Percentiles rank a stretch among this genome's conserved stretches.
These are phyloP conservation scores for Torulaspora quercuum DNA, from an alignment of 805 yeast genomes.

Conservation along the genomic window DNA sequence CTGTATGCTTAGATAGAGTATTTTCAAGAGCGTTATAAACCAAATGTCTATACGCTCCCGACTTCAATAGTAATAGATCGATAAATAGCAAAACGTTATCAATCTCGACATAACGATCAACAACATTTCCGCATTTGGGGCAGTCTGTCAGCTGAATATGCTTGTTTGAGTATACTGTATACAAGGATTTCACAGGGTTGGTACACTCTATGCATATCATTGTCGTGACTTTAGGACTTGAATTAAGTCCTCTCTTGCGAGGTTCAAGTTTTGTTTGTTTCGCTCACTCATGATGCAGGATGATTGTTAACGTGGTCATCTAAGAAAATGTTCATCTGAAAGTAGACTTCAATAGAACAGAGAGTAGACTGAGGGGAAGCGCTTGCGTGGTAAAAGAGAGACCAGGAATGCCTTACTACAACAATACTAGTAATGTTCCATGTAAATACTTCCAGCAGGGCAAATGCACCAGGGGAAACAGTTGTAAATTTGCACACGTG, in stretches of 20 bases:
- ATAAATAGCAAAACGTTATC: slow-evolving; percentile 81
- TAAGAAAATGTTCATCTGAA: no score
- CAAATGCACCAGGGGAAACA: slow-evolving; percentile 42
- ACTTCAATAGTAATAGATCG: slow-evolving; percentile 77
- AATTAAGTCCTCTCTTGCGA: no score
- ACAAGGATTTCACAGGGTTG: slow-evolving; percentile 60
- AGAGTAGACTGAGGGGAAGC: no score
- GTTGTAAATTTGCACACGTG: slow-evolving; percentile 45
- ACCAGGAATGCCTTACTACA: slow-evolving; percentile 6
- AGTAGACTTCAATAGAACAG: no score
- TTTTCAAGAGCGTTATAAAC: slow-evolving; percentile 61
- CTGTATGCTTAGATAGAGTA: slow-evolving; percentile 19
- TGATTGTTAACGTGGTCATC: no score
- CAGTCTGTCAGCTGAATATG: slow-evolving; percentile 82
- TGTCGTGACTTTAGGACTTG: background rate
- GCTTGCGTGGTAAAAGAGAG: no score
- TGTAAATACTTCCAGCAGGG: slow-evolving; percentile 47
- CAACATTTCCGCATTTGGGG: slow-evolving; percentile 62
- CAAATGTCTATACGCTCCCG: slow-evolving; percentile 84
- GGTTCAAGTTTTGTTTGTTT: no score
- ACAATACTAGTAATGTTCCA: slow-evolving; percentile 31
- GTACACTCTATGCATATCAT: slow-evolving; percentile 93
- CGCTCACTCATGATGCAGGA: no score
- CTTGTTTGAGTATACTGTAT: slow-evolving; percentile 66
- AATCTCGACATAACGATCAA: slow-evolving; percentile 87